These are phyloP conservation scores for Euphrasia confusa DNA, from an alignment of 257 asterid species.

Conservation along the genomic window DNA sequence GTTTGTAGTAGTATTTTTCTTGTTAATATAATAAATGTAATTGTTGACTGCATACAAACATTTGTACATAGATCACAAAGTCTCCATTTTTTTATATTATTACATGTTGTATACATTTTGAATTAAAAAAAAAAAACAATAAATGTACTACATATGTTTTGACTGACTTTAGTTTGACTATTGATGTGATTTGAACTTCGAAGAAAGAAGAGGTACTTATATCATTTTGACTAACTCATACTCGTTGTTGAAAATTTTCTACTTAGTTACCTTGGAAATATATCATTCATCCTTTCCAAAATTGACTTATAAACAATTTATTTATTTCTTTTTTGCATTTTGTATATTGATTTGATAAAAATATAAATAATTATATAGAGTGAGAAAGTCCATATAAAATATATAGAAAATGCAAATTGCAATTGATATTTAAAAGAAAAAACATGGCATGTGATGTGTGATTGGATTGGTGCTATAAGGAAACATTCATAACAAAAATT, in stretches of 20 bases:
- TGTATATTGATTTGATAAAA: too few species aligned
- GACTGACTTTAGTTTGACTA: background rate
- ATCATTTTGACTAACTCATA: conserved; percentile 2
- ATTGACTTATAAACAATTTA: background rate
- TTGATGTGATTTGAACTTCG: background rate
- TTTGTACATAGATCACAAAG: background rate
- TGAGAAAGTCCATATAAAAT: too few species aligned
- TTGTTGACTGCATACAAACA: background rate
- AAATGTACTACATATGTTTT: background rate
- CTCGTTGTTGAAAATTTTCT: background rate
- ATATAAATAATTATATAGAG: too few species aligned
- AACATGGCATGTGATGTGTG: too few species aligned
- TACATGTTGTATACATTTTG: background rate
- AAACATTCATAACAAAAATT: too few species aligned
- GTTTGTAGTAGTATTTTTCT: background rate
- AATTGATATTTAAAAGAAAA: too few species aligned
- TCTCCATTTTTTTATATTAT: background rate
- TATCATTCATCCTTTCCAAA: background rate
- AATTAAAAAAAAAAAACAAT: background rate
- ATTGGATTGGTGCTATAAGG: too few species aligned
- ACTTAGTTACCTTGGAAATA: conserved; percentile 9
- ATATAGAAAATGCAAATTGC: too few species aligned
- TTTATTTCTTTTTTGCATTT: too few species aligned
- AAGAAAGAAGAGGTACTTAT: background rate
- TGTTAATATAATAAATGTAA: background rate